A percentile compares a stretch with the other conserved stretches of the same genome.
phyloP scores from a whole-genome alignment of 1,284 basidiomycete species.

The Thelephora terrestris region DNA sequence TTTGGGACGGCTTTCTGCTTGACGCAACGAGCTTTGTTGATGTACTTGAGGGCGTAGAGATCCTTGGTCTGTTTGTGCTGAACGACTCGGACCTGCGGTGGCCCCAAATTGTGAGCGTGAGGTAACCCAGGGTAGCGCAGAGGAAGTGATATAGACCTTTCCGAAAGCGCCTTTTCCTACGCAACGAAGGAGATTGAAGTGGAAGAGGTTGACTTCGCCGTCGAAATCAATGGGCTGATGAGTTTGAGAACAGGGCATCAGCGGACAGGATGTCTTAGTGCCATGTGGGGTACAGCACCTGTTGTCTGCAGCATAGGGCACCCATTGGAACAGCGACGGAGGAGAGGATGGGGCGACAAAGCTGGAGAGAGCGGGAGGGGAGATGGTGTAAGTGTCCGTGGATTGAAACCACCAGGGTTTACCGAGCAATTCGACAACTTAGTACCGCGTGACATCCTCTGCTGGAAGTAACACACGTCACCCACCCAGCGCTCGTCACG shows the following conservation, averaged over 20 bases:
- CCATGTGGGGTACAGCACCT: slow-evolving; percentile 34
- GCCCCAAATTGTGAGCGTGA: slow-evolving; percentile 1
- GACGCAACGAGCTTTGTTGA: slow-evolving; percentile 96
- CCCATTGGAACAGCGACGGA: slow-evolving; percentile 43
- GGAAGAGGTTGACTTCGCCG: slow-evolving; percentile 93
- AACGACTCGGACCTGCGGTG: slow-evolving; percentile 85
- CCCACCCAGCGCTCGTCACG: slow-evolving; percentile 3
- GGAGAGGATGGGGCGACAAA: too few relatives aligned
- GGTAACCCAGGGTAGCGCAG: slow-evolving; percentile 6
- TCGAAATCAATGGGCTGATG: slow-evolving; percentile 93
- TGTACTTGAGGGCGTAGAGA: slow-evolving; percentile 96
- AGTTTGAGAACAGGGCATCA: slow-evolving; percentile 1
- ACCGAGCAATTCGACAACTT: not conserved
- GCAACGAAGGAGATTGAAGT: slow-evolving; percentile 88
- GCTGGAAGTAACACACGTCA: too few relatives aligned
- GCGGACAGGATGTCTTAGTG: slow-evolving; percentile 4
- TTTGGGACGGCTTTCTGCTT: slow-evolving; percentile 98
- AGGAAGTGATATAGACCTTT: slow-evolving; percentile 52
- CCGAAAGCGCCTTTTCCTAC: slow-evolving; percentile 98
- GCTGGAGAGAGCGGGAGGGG: not conserved
- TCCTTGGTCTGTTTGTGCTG: slow-evolving; percentile 97
- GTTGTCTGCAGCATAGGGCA: slow-evolving; percentile 73
- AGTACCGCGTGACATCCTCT: too few relatives aligned
- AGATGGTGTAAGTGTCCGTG: not conserved
- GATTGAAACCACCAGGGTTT: not conserved